A percentile compares a stretch with the other conserved stretches of the same genome.
phyloP scores from a whole-genome alignment of 257 asterid genomes.

The Solanum chiquidenum region DNA sequence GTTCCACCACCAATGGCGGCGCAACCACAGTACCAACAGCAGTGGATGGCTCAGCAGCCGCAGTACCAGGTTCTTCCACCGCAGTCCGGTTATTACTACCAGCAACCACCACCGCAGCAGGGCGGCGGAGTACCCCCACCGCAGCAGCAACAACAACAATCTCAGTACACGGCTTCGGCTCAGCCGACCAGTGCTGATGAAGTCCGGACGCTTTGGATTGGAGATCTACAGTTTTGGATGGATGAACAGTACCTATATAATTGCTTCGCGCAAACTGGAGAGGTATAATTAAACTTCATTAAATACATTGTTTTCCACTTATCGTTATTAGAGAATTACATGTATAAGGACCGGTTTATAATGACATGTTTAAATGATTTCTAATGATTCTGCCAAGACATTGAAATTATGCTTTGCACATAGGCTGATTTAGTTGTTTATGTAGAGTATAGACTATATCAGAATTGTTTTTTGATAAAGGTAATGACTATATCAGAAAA shows the following conservation, averaged over 20 bases:
- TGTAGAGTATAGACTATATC: background rate
- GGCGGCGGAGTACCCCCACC: conserved; percentile 1
- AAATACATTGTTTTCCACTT: background rate
- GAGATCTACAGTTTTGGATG: conserved; percentile 89
- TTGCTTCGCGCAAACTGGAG: conserved; percentile 64
- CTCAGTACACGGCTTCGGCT: conserved; percentile 21
- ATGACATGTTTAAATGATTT: background rate
- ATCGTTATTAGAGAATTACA: background rate
- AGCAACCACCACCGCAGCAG: conserved; percentile 26
- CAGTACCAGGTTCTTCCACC: conserved; percentile 11
- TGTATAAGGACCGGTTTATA: background rate
- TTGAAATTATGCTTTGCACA: background rate
- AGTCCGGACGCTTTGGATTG: conserved; percentile 74
- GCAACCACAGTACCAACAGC: conserved; percentile 11
- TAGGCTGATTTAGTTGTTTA: background rate
- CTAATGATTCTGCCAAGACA: background rate
- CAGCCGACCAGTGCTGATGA: conserved; percentile 37
- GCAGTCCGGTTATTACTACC: conserved; percentile 6
- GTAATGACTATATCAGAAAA: background rate
- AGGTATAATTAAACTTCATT: conserved; percentile 22
- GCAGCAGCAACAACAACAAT: conserved; percentile 24
- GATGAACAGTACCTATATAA: conserved; percentile 55
- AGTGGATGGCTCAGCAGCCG: conserved; percentile 28
- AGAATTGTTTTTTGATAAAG: no score
- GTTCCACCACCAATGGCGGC: conserved; percentile 43